phyloP scores from a whole-genome alignment of 2,329 filamentous ascomycete genomes.

The Apiospora pterosperma region DNA sequence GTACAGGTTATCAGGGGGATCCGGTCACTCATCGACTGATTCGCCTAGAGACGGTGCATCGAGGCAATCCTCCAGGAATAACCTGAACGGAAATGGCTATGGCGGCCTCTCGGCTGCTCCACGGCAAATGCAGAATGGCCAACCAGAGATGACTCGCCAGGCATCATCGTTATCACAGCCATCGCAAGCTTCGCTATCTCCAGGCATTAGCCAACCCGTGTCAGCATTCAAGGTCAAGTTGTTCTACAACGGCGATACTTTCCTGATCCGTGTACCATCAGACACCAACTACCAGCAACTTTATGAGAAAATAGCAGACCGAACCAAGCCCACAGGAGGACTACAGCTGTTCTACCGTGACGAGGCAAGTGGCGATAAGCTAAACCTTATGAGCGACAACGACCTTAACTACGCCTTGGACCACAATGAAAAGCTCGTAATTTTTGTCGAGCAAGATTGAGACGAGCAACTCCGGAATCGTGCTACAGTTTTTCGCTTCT shows the following conservation, averaged over 20 bases:
- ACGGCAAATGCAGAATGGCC: constrained; percentile 37
- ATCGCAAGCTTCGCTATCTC: constrained; percentile 54
- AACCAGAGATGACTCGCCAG: constrained; percentile 40
- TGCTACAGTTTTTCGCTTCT: constrained; percentile 6
- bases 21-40: constrained; percentile 62
- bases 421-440: constrained; percentile 81
- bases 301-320: constrained; percentile 78
- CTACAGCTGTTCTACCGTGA: constrained; percentile 84
- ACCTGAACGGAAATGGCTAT: constrained; percentile 57
- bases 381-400: constrained; percentile 71
- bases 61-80: constrained; percentile 62
- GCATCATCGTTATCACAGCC: constrained; percentile 47
- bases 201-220: constrained; percentile 40
- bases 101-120: constrained; percentile 51
- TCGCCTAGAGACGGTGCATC: constrained; percentile 60
- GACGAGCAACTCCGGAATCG: neutral
- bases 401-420: constrained; percentile 79
- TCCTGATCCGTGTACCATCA: constrained; percentile 82
- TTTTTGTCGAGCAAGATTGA: constrained; percentile 61
- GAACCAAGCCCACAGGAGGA: constrained; percentile 68
- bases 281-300: constrained; percentile 77
- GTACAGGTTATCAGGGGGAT: constrained; percentile 70
- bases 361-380: constrained; percentile 71
- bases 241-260: constrained; percentile 87
- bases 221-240: constrained; percentile 88